Evolutionary conservation across 495 filamentous ascomycete species (phyloP).

Genomic region (Lasiosphaeria ovina): DNA sequence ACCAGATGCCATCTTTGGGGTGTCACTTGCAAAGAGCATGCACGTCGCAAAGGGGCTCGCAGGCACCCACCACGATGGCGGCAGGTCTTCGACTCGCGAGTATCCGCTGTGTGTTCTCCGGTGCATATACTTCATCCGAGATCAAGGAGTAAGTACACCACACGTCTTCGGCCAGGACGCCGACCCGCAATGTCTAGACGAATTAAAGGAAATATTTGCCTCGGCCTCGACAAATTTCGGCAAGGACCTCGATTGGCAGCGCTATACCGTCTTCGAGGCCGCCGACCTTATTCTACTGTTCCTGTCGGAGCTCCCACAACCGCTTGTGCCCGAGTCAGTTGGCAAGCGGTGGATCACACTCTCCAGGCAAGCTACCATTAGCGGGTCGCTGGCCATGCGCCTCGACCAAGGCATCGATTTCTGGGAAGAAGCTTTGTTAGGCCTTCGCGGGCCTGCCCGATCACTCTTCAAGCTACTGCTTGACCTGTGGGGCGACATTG

Average conservation of each 20-base stretch:
- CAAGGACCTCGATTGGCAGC: conserved; percentile 36
- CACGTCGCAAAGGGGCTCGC: conserved; percentile 38
- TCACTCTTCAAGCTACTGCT: conserved; percentile 44
- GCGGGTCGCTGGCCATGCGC: conserved; percentile 30
- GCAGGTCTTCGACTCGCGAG: conserved; percentile 36
- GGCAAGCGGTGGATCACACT: conserved; percentile 41
- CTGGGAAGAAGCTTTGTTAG: conserved; percentile 47
- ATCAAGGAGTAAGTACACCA: conserved; percentile 33
- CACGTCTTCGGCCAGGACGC: conserved; percentile 40
- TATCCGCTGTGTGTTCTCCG: conserved; percentile 46
- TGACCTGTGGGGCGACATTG: conserved; percentile 44
- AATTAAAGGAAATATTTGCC: conserved; percentile 38
- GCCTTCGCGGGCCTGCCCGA: conserved; percentile 37
- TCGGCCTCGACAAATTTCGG: conserved; percentile 36
- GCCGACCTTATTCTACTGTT: conserved; percentile 41
- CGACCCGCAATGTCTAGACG: conserved; percentile 30
- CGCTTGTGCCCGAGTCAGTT: conserved; percentile 36
- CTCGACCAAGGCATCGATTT: conserved; percentile 47
- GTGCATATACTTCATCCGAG: conserved; percentile 42
- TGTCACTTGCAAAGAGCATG: conserved; percentile 38
- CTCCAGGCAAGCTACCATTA: conserved; percentile 36
- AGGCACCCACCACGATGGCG: conserved; percentile 35
- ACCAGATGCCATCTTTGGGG: conserved; percentile 36
- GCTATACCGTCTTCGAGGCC: conserved; percentile 41
- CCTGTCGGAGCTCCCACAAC: conserved; percentile 39